Percentiles rank a stretch among this genome's conserved stretches.
Conservation (phyloP, 495 filamentous ascomycete genomes). For the Aspergillus nanangensis region DNA sequence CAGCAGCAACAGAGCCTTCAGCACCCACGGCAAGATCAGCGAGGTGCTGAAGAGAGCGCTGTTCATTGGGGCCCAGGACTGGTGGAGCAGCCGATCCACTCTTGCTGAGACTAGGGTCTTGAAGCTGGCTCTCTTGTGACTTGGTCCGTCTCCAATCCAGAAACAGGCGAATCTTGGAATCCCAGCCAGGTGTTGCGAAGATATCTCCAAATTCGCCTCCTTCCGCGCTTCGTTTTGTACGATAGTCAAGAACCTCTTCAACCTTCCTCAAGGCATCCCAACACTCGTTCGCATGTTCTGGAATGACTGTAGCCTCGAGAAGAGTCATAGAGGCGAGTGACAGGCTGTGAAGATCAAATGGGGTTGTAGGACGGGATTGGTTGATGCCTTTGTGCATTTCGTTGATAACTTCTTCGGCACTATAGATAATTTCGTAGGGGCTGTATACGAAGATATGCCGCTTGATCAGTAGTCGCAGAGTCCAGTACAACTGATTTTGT, state of each 20-base stretch:
- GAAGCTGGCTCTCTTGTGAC: conserved; percentile 34
- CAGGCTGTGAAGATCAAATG: conserved; percentile 70
- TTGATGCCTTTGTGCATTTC: conserved; percentile 52
- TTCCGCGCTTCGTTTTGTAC: conserved; percentile 22
- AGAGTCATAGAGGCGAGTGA: conserved; percentile 66
- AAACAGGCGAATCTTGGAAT: conserved; percentile 44
- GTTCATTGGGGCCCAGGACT: conserved; percentile 42
- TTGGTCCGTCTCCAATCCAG: conserved; percentile 40
- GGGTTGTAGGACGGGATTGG: conserved; percentile 36
- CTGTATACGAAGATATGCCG: conserved; percentile 51
- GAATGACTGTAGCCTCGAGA: conserved; percentile 55
- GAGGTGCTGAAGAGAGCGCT: conserved; percentile 56
- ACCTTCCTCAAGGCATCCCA: conserved; percentile 41
- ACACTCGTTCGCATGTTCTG: conserved; percentile 37
- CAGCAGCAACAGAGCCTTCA: conserved; percentile 37
- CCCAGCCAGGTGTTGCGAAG: conserved; percentile 39
- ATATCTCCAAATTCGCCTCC: conserved; percentile 32
- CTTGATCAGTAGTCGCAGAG: conserved; percentile 59
- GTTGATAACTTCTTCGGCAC: conserved; percentile 55
- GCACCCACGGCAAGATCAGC: conserved; percentile 58
- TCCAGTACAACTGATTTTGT: conserved; percentile 71
- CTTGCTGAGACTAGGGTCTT: conserved; percentile 25
- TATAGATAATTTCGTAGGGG: conserved; percentile 57
- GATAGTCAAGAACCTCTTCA: conserved; percentile 42
- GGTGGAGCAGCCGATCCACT: conserved; percentile 25